Evolutionary conservation across 176 grass and related monocot species (phyloP), one percentile per base, ranked within the genome.

Genomic region (Puccinellia tenuiflora): DNA sequence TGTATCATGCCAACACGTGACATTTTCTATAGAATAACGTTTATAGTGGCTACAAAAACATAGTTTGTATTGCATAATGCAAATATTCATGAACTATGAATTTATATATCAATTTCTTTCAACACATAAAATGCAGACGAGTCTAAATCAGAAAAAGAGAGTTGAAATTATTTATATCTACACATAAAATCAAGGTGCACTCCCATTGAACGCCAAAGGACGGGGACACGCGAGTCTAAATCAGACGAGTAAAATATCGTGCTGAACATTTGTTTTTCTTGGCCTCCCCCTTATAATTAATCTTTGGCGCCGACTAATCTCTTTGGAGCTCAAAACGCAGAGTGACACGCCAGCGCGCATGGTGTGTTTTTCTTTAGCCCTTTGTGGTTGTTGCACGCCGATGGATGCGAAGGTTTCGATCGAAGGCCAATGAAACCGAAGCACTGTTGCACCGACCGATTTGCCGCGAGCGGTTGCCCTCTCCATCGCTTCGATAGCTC

Each of bases 391-490:
- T 47, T 71, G 52, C 11, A 37, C 29, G 9, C 25, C 14, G 40
- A 80, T 73, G 5, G 50, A 82, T 70, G 72, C 28, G 51, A 77
- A 34, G 9, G 17, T 35, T 7, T 4, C 39, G 16, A 20, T 4
- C 39, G 16, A 20, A 12, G 29, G 33, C 68, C 57, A 75, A 84
- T 59, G 20, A 2, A 57, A 57, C 7, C 24, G 31, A 53, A 30
- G 38, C 70, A 40, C 22, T 51, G 0, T 42, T 68, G 26, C 26
- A 16, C 59, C 13, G 12, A 71, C 40, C 83, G 83, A 78, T 71
- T 78, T 64, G 64, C 83, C 64, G 83, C 88, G 69, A 40, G 6
- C 13, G 3, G 64, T 50, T 56, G 28, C 16, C 68, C 68, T 85
- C 77, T 73, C 57, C 7, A 57, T 65, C 56, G 56, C 22, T 66